phyloP scores from a whole-genome alignment of 2,329 filamentous ascomycete genomes.

The Pseudogymnoascus sp. region DNA sequence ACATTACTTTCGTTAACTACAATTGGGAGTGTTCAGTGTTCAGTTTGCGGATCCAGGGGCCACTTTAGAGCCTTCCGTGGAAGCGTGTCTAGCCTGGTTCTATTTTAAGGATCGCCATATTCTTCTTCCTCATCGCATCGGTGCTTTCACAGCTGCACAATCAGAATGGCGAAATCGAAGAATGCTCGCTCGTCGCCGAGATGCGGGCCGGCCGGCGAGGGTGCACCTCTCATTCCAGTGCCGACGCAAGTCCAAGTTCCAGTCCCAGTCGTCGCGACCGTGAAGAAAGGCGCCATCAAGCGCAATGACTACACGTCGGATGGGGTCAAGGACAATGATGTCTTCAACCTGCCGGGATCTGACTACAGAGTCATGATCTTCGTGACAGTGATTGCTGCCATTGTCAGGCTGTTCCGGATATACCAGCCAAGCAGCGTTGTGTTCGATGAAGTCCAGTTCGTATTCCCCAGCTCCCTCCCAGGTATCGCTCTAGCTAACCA shows the following conservation, averaged over 20 bases:
- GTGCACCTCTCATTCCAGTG: neutral
- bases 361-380: constrained; percentile 74
- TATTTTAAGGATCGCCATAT: constrained; percentile 1
- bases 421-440: constrained; percentile 95
- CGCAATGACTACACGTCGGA: constrained; percentile 63
- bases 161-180: constrained; percentile 9
- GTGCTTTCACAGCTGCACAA: neutral
- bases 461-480: constrained; percentile 25
- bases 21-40: neutral
- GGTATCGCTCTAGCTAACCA: constrained; percentile 17
- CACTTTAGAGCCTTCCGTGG: constrained; percentile 1
- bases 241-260: neutral
- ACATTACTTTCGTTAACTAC: constrained; percentile 11
- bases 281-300: constrained; percentile 18
- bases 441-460: constrained; percentile 98
- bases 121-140: neutral
- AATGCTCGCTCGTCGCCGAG: constrained; percentile 10
- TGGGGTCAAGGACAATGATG: constrained; percentile 81
- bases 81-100: constrained; percentile 6
- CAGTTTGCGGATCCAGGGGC: neutral
- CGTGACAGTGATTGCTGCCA: constrained; percentile 67
- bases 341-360: constrained; percentile 74
- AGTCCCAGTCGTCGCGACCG: neutral
- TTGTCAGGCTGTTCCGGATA: constrained; percentile 88
- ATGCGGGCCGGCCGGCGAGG: neutral